Conservation (phyloP, 805 yeast species). For the Starmerella vitae region DNA sequence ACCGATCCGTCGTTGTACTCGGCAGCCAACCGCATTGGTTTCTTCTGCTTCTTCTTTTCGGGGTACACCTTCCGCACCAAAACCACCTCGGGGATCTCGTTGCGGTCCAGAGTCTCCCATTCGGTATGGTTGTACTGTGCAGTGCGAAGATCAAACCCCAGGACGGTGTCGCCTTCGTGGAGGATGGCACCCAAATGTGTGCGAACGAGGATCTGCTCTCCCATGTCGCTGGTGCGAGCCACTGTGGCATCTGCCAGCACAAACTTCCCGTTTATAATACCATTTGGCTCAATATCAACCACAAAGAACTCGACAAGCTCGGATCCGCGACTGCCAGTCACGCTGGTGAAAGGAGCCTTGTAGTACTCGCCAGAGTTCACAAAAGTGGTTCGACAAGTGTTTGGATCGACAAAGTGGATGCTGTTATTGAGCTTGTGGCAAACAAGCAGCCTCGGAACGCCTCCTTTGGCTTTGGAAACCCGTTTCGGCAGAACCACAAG, state of each 20-base stretch:
- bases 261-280: conserved; percentile 57
- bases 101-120: conserved; percentile 30
- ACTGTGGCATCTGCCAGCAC: conserved; percentile 83
- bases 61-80: conserved; percentile 81
- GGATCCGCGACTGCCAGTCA: conserved; percentile 41
- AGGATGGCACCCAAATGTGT: conserved; percentile 87
- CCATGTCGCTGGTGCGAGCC: conserved; percentile 81
- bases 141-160: conserved; percentile 79
- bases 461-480: conserved; percentile 71
- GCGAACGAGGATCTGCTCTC: conserved; percentile 68
- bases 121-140: conserved; percentile 56
- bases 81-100: conserved; percentile 55
- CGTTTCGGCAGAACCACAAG: conserved; percentile 81
- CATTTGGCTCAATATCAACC: conserved; percentile 87
- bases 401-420: conserved; percentile 77
- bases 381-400: conserved; percentile 65
- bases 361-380: conserved; percentile 59
- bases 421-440: conserved; percentile 76
- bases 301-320: conserved; percentile 78
- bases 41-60: conserved; percentile 64
- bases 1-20: conserved; percentile 84
- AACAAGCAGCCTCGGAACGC: conserved; percentile 63
- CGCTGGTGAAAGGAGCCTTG: conserved; percentile 53
- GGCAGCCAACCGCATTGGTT: conserved; percentile 91
- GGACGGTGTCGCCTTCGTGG: conserved; percentile 90